These are phyloP conservation scores for Podospora didyma DNA, from an alignment of 495 filamentous ascomycete genomes.

Conservation along the genomic window DNA sequence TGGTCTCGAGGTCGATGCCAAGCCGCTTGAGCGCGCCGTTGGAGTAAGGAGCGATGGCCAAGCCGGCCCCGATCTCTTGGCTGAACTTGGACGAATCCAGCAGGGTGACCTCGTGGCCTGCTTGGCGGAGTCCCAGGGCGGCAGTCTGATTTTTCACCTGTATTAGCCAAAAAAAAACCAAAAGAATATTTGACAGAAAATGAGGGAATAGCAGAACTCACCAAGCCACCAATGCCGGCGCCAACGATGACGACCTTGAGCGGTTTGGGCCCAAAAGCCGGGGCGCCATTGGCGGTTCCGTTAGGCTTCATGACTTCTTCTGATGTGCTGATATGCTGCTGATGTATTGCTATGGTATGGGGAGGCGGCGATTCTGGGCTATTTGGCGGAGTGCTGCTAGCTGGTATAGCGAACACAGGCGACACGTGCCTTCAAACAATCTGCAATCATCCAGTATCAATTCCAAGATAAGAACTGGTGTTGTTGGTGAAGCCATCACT, in stretches of 20 bases:
- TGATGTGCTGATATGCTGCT: no score
- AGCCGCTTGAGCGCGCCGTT: constrained; percentile 2
- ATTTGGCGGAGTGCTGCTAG: no score
- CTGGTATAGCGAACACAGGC: no score
- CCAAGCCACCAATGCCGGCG: constrained; percentile 7
- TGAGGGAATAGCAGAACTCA: no score
- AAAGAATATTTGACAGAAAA: no score
- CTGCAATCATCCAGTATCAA: no score
- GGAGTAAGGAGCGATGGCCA: background rate
- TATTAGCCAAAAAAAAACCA: no score
- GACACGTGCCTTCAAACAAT: no score
- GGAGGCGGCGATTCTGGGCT: no score
- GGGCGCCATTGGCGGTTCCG: background rate
- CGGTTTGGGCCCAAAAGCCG: background rate
- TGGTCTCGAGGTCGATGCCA: background rate
- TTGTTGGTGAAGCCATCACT: no score
- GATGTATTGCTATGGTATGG: no score
- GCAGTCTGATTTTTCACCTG: background rate
- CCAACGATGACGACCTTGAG: constrained; percentile 5
- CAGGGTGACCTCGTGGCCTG: background rate
- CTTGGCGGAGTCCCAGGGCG: background rate
- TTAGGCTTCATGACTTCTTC: background rate
- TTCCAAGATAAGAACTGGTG: no score
- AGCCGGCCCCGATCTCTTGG: background rate
- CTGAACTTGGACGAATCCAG: constrained; percentile 2